Percentiles rank a stretch among this genome's conserved stretches.
Evolutionary conservation across 768 basidiomycete species (phyloP).

Genomic region (Scleroderma citrinum): DNA sequence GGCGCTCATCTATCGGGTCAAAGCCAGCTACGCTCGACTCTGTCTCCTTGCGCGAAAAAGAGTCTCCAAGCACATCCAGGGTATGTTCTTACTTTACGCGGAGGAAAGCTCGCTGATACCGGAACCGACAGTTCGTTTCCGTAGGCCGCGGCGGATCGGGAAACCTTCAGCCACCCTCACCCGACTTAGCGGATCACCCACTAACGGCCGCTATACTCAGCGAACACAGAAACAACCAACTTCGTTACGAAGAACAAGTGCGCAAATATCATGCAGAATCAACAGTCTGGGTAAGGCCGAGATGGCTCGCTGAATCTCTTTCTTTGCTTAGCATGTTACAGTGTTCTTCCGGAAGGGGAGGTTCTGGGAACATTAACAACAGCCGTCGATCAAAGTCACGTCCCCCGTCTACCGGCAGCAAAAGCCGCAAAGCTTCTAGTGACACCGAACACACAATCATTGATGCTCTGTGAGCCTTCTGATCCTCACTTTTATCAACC

Average conservation of each 20-base stretch:
- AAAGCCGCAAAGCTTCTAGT: conserved; percentile 5
- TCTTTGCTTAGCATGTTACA: not conserved
- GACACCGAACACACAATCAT: not conserved
- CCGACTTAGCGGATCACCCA: conserved; percentile 12
- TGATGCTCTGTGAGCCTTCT: not conserved
- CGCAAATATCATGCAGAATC: conserved; percentile 12
- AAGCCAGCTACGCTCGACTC: no score
- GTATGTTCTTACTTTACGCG: not conserved
- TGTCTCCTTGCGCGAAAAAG: not conserved
- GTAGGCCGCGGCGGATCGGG: conserved; percentile 22
- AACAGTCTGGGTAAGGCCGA: conserved; percentile 11
- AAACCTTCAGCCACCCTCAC: conserved; percentile 12
- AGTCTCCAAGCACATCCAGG: not conserved
- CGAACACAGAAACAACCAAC: conserved; percentile 8
- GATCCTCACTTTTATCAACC: not conserved
- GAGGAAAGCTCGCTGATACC: not conserved
- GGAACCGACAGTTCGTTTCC: conserved; percentile 10
- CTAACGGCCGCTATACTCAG: conserved; percentile 20
- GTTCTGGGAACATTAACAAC: conserved; percentile 21
- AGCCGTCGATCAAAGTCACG: conserved; percentile 8
- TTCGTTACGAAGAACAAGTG: conserved; percentile 14
- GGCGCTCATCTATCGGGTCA: not conserved
- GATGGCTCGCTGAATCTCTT: not conserved
- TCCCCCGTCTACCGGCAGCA: not conserved
- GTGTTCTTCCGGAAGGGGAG: conserved; percentile 24